A percentile compares a stretch with the other conserved stretches of the same genome.
These are phyloP conservation scores for Podaxis pistillaris DNA, from an alignment of 768 basidiomycete species.

Conservation along the genomic window DNA sequence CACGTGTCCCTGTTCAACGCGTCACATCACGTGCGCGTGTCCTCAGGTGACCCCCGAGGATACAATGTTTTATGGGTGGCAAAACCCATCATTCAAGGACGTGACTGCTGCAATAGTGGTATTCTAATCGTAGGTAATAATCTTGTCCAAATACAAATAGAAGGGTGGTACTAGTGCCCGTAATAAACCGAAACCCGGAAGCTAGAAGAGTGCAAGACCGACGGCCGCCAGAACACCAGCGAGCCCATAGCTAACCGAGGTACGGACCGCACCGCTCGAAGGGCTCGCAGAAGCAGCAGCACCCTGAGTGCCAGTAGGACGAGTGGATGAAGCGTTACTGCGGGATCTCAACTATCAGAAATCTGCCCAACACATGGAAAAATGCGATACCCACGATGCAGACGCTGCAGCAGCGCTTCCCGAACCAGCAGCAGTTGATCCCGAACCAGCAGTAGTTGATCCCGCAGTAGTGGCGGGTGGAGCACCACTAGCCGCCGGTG, in stretches of 20 bases:
- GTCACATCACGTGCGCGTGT: conserved; percentile 9
- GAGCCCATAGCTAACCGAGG: conserved; percentile 37
- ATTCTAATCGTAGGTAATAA: not conserved
- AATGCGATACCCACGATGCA: not conserved
- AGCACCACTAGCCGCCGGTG: not conserved
- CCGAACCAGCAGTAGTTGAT: not conserved
- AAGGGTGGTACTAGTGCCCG: not conserved
- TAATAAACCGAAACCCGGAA: not conserved
- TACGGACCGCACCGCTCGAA: conserved; percentile 21
- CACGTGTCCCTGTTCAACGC: conserved; percentile 8
- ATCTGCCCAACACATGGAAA: not conserved
- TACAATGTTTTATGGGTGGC: too few relatives aligned
- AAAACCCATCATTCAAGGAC: not conserved
- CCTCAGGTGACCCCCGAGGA: not conserved
- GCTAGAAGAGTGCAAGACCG: conserved; percentile 47
- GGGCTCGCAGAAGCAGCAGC: conserved; percentile 18
- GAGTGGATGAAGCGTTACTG: not conserved
- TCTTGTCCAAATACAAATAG: not conserved
- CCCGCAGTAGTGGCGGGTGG: conserved; percentile 7
- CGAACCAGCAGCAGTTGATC: not conserved
- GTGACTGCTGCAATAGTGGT: not conserved
- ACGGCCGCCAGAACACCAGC: conserved; percentile 51
- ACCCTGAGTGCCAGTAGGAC: conserved; percentile 18
- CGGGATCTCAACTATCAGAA: not conserved
- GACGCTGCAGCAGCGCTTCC: not conserved